Evolutionary conservation across 1,139 yeast species (phyloP).

Genomic region (Pneumocystis oryctolagi): DNA sequence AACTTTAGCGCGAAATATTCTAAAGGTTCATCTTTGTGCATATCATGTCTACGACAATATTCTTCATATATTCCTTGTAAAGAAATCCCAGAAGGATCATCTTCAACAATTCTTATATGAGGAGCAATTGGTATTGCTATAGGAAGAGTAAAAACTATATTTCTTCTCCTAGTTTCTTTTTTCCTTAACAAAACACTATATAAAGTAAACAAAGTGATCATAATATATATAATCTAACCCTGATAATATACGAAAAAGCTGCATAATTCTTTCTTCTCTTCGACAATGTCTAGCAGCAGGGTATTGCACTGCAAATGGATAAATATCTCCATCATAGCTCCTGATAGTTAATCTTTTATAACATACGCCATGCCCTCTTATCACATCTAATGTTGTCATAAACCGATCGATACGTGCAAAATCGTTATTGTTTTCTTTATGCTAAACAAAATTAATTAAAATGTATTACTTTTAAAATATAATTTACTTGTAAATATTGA

Average conservation of each 20-base stretch:
- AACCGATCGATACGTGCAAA: constrained; percentile 88
- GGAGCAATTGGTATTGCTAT: constrained; percentile 90
- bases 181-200: constrained; percentile 55
- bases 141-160: constrained; percentile 76
- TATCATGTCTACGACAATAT: constrained; percentile 58
- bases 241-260: constrained; percentile 68
- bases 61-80: constrained; percentile 82
- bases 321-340: constrained; percentile 85
- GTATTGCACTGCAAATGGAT: constrained; percentile 88
- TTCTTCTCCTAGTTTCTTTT: constrained; percentile 77
- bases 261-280: constrained; percentile 88
- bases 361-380: constrained; percentile 86
- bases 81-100: constrained; percentile 60
- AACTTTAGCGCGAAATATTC: constrained; percentile 74
- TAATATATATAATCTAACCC: constrained; percentile 21
- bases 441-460: constrained; percentile 19
- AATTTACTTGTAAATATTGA: constrained; percentile 55
- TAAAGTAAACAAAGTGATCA: neutral
- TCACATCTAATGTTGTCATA: constrained; percentile 73
- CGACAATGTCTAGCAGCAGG: constrained; percentile 97
- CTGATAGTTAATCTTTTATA: constrained; percentile 78
- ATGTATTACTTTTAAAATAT: neutral
- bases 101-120: constrained; percentile 81
- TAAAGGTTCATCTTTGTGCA: constrained; percentile 79
- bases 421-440: constrained; percentile 67